Conservation (phyloP, 2,329 filamentous ascomycete genomes). For the Fusarium sarcochroum region DNA sequence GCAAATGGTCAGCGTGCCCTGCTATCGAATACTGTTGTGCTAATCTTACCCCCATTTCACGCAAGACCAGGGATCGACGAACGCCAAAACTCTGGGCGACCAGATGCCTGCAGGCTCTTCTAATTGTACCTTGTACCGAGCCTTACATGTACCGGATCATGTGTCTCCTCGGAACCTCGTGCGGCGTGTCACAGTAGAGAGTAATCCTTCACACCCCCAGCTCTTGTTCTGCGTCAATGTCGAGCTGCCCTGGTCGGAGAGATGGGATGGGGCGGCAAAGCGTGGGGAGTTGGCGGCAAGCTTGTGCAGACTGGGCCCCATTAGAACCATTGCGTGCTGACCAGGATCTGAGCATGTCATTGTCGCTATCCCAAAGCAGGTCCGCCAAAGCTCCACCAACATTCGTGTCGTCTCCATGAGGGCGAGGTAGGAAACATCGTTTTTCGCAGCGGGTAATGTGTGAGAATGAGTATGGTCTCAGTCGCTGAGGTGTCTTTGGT, state of each 20-base stretch:
- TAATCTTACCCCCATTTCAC: conserved; percentile 7
- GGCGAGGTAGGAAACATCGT: neutral
- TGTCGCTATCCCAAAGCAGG: conserved; percentile 32
- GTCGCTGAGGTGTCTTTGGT: neutral
- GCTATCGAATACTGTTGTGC: neutral
- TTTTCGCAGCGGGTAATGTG: neutral
- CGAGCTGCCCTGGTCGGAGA: conserved; percentile 22
- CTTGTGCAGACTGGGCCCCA: conserved; percentile 14
- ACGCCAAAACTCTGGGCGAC: conserved; percentile 35
- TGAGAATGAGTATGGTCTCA: neutral
- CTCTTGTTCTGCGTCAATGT: conserved; percentile 15
- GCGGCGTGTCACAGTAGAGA: conserved; percentile 4
- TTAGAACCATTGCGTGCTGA: conserved; percentile 48
- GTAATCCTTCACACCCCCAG: conserved; percentile 24
- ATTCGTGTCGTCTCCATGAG: conserved; percentile 30
- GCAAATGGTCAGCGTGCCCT: conserved; percentile 5
- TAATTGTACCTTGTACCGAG: conserved; percentile 10
- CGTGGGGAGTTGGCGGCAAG: conserved; percentile 39
- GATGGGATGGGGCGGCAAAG: conserved; percentile 2
- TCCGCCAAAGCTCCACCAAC: conserved; percentile 37
- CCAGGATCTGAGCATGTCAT: conserved; percentile 50
- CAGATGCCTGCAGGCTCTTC: conserved; percentile 9
- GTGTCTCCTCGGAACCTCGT: conserved; percentile 29
- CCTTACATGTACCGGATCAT: conserved; percentile 11
- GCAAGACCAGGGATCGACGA: conserved; percentile 29